Percentiles rank a stretch among this genome's conserved stretches.
Evolutionary conservation across 1,139 yeast genomes (phyloP).

Genomic region (Protomyces inouyei): DNA sequence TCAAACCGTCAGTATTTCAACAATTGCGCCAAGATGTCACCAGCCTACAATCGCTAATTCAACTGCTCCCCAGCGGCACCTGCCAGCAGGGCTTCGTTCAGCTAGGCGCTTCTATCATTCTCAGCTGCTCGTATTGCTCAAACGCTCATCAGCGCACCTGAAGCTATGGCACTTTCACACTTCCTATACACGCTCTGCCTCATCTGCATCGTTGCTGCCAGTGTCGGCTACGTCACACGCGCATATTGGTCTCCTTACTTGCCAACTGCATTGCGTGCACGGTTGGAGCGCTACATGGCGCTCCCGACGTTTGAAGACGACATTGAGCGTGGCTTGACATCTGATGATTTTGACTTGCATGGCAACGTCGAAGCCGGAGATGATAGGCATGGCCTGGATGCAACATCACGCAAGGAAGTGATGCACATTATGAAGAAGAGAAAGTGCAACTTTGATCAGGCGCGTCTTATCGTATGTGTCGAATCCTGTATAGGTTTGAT

Average conservation of each 20-base stretch:
- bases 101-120: no score
- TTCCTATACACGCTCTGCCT: constrained; percentile 13
- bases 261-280: constrained; percentile 1
- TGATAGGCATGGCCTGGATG: constrained; percentile 57
- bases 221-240: constrained; percentile 7
- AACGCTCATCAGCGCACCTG: no score
- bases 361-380: constrained; percentile 50
- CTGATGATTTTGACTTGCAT: constrained; percentile 55
- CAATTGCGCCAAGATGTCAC: no score
- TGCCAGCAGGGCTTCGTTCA: no score
- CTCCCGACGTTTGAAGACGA: constrained; percentile 52
- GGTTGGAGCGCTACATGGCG: constrained; percentile 14
- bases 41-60: no score
- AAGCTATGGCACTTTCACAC: constrained; percentile 17
- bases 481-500: neutral
- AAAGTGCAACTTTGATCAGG: constrained; percentile 60
- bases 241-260: constrained; percentile 4
- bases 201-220: neutral
- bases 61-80: no score
- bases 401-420: constrained; percentile 50
- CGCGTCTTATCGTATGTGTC: constrained; percentile 45
- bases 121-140: no score
- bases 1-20: no score
- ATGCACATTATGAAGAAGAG: constrained; percentile 51
- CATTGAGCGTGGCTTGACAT: constrained; percentile 60